Evolutionary conservation across 1,139 yeast genomes (phyloP).

Genomic region (Yamadazyma songkhlaensis): DNA sequence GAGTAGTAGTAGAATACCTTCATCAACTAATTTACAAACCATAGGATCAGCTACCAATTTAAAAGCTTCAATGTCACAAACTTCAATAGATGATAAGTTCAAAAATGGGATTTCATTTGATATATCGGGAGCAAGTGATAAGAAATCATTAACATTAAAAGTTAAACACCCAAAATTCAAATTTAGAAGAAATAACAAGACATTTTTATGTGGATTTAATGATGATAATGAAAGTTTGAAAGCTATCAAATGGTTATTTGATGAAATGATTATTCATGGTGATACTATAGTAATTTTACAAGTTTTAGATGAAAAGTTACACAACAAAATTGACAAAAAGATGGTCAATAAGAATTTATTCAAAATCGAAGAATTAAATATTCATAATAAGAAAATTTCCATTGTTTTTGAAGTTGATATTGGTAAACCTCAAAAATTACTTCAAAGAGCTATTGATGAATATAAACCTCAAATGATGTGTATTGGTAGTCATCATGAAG

Average conservation of each 20-base stretch:
- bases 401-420: conserved; percentile 59
- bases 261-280: conserved; percentile 60
- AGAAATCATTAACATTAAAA: conserved; percentile 49
- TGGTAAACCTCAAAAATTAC: conserved; percentile 57
- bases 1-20: conserved; percentile 8
- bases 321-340: conserved; percentile 25
- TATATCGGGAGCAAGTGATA: conserved; percentile 39
- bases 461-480: conserved; percentile 65
- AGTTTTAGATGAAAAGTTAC: conserved; percentile 49
- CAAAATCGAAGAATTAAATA: conserved; percentile 47
- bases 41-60: conserved; percentile 1
- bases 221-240: conserved; percentile 53
- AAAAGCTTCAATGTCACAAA: conserved; percentile 2
- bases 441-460: conserved; percentile 55
- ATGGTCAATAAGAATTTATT: conserved; percentile 34
- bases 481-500: conserved; percentile 55
- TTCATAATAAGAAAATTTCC: conserved; percentile 46
- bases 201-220: conserved; percentile 62
- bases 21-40: conserved; percentile 11
- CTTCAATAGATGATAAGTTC: conserved; percentile 10
- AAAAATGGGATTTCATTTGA: conserved; percentile 51
- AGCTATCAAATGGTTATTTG: conserved; percentile 66
- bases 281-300: conserved; percentile 63
- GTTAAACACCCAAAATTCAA: conserved; percentile 55
- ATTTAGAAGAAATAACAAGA: conserved; percentile 56